These are phyloP conservation scores for Fremontodendron californicum DNA, from an alignment of 345 rosid genomes.

Conservation along the genomic window DNA sequence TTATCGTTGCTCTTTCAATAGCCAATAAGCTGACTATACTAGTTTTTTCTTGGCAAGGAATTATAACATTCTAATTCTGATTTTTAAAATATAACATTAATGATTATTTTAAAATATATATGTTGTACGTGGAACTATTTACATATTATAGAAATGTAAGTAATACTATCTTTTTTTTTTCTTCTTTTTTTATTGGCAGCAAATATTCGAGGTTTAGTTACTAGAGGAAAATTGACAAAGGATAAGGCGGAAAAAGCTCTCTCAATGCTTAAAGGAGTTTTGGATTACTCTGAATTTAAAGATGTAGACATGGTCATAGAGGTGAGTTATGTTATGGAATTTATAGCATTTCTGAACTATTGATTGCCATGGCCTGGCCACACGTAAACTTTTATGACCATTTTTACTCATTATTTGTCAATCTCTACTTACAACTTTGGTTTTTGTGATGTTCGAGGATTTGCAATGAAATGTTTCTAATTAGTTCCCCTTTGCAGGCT, in stretches of 20 bases:
- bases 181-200: slow-evolving; percentile 38
- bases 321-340: slow-evolving; percentile 34
- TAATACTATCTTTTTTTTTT: background rate
- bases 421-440: background rate
- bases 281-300: slow-evolving; percentile 75
- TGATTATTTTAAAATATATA: too few species aligned
- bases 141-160: background rate
- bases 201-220: slow-evolving; percentile 64
- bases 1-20: background rate
- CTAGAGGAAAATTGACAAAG: slow-evolving; percentile 59
- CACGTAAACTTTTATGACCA: background rate
- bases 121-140: background rate
- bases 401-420: slow-evolving; percentile 4
- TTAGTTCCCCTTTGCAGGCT: slow-evolving; percentile 55
- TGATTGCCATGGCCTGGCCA: background rate
- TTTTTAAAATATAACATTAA: too few species aligned
- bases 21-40: background rate
- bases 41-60: too few species aligned
- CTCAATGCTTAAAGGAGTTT: slow-evolving; percentile 69
- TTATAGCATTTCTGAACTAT: background rate
- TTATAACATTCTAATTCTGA: background rate
- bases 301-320: slow-evolving; percentile 96
- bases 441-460: slow-evolving; percentile 2
- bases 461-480: background rate
- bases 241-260: slow-evolving; percentile 73